Base-by-base conservation (phyloP, 176 grass and related monocot species). In the Tillandsia fasciculata region DNA sequence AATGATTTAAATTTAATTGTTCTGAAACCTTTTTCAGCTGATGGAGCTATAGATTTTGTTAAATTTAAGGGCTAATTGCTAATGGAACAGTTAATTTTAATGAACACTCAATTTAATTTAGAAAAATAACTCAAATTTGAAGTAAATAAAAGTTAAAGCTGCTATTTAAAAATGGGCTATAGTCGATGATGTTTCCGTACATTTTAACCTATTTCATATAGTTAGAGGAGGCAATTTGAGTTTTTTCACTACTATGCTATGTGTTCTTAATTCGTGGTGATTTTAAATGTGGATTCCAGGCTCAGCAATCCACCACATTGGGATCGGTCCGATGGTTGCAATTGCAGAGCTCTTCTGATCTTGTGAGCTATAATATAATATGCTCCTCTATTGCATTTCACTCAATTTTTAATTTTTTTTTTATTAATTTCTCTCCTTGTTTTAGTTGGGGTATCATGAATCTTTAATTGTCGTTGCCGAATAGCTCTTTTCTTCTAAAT, bases 301-400 rank as follows among this genome's bases (percentile, higher is more conserved):
- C 69, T 48, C 86, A 90, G 65, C 89, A 99, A 77, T 81, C 82
- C 50, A 93, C 77, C 58, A 77, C 84, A 65, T 85, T 99, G 57
- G 94, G 89, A 22, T 91, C 89, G 29, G 74, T 99, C 23, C 86
- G 89, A 77, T 99, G 94, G 89, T 65, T 99, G 79, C 94, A 99
- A 81, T 83, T 90, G 61, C 89, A 99, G 84, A 93, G 79, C 56
- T 53, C 89, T 52, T 79, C 87, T 20, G 82, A 93, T 83, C 86
- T 90, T 61, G 94, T 99, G 72, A 83, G 84, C 72, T 52, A 18
- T 68, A 20, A 52, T 52, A 18, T 68, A 20, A 52, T 67, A 27
- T 3, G 2, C 47, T 9, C 64, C 72, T 9, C 17, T 51, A 2
- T 28, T 47, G 2, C 12, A 74, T 64, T 64, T 63, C 10, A 13